Conservation (phyloP, 2,329 filamentous ascomycete genomes). For the Claviceps cyperi region DNA sequence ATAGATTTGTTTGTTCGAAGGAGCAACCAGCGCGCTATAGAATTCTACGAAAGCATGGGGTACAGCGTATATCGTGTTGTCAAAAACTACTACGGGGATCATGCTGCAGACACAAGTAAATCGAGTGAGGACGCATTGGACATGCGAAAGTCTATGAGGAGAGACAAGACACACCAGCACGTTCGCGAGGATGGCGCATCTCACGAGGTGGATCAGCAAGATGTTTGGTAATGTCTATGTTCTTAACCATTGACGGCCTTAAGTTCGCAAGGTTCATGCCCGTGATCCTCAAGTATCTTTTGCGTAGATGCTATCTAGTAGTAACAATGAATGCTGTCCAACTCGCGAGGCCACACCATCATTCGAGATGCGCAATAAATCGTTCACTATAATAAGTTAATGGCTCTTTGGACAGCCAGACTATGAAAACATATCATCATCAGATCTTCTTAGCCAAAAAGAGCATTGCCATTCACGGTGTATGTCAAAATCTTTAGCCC, state of each 20-base stretch:
- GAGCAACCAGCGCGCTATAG: slow-evolving; percentile 76
- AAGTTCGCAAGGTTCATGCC: not conserved
- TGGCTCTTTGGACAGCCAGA: not conserved
- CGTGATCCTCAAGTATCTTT: not conserved
- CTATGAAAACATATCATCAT: too few species aligned
- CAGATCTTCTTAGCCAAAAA: too few species aligned
- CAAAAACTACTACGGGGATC: slow-evolving; percentile 84
- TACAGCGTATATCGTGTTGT: slow-evolving; percentile 85
- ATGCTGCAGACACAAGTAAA: slow-evolving; percentile 48
- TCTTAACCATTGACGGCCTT: not conserved
- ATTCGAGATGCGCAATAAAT: not conserved
- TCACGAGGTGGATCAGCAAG: slow-evolving; percentile 62
- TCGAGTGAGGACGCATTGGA: slow-evolving; percentile 80
- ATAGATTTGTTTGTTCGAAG: slow-evolving; percentile 87
- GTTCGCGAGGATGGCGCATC: slow-evolving; percentile 69
- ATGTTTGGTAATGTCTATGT: slow-evolving; percentile 53
- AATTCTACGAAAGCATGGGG: slow-evolving; percentile 80
- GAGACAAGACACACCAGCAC: slow-evolving; percentile 63
- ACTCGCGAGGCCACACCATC: not conserved
- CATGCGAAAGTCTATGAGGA: slow-evolving; percentile 83
- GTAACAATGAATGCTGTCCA: not conserved
- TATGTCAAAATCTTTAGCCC: too few species aligned
- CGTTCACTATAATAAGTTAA: not conserved
- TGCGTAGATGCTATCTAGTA: not conserved
- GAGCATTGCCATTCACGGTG: too few species aligned